These are phyloP conservation scores for Hanseniaspora mollemarum DNA, from an alignment of 805 yeast genomes.

Conservation along the genomic window DNA sequence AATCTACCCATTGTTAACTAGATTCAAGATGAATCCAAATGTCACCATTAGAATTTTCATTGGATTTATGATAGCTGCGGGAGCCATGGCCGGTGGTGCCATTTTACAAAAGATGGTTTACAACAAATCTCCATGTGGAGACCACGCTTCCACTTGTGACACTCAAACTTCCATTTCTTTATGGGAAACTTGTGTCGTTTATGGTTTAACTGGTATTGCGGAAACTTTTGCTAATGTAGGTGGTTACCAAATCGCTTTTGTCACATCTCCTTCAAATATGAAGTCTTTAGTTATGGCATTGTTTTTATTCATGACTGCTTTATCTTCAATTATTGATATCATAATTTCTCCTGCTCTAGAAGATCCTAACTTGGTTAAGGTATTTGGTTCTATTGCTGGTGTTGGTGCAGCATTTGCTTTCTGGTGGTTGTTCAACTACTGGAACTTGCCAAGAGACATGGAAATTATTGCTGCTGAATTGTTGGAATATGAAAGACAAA, in stretches of 20 bases:
- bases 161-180: constrained; percentile 26
- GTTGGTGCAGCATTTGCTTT: constrained; percentile 30
- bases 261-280: constrained; percentile 60
- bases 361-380: constrained; percentile 36
- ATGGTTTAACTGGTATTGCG: constrained; percentile 58
- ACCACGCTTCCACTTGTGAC: constrained; percentile 46
- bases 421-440: constrained; percentile 29
- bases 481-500: constrained; percentile 15
- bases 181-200: constrained; percentile 37
- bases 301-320: constrained; percentile 58
- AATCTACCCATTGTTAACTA: constrained; percentile 45
- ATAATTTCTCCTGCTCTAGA: constrained; percentile 35
- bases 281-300: constrained; percentile 37
- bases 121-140: constrained; percentile 62
- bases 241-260: constrained; percentile 74
- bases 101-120: constrained; percentile 62
- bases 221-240: constrained; percentile 72
- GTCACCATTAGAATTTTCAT: constrained; percentile 51
- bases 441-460: constrained; percentile 35
- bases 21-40: constrained; percentile 45
- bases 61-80: constrained; percentile 56
- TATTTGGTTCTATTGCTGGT: constrained; percentile 35
- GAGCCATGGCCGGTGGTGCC: constrained; percentile 65
- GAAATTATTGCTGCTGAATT: constrained; percentile 24
- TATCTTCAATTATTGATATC: constrained; percentile 49